These are phyloP conservation scores for Trichodelitschia bisporula DNA, from an alignment of 495 filamentous ascomycete genomes.

Conservation along the genomic window DNA sequence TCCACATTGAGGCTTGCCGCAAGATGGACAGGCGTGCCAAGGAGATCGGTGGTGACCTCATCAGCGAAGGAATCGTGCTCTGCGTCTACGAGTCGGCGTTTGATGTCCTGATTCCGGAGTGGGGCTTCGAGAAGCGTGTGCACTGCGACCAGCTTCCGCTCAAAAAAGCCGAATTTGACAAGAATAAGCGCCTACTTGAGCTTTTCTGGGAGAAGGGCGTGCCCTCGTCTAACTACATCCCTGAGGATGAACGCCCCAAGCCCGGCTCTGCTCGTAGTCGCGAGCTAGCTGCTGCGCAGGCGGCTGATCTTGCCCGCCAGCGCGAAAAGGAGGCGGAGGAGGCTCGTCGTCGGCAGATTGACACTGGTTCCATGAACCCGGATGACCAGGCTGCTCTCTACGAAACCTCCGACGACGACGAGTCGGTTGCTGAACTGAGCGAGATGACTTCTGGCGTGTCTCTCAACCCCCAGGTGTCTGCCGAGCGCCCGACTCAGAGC, in stretches of 20 bases:
- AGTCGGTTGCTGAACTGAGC: slow-evolving; percentile 50
- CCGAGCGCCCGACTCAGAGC: slow-evolving; percentile 66
- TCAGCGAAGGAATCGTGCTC: slow-evolving; percentile 89
- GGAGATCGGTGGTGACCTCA: slow-evolving; percentile 71
- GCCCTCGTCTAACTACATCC: slow-evolving; percentile 84
- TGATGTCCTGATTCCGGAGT: slow-evolving; percentile 93
- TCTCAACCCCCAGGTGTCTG: slow-evolving; percentile 30
- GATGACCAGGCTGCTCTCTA: slow-evolving; percentile 84
- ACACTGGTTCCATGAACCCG: slow-evolving; percentile 72
- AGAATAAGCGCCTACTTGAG: slow-evolving; percentile 77
- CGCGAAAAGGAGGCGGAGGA: slow-evolving; percentile 65
- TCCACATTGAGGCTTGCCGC: slow-evolving; percentile 93
- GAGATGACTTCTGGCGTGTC: slow-evolving; percentile 72
- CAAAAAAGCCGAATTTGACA: slow-evolving; percentile 96
- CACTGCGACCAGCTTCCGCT: slow-evolving; percentile 94
- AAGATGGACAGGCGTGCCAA: slow-evolving; percentile 73
- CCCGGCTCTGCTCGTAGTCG: slow-evolving; percentile 36
- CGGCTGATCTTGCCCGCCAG: slow-evolving; percentile 57
- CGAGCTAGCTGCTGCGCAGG: slow-evolving; percentile 53
- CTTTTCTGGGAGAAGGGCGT: slow-evolving; percentile 99
- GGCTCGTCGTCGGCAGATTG: slow-evolving; percentile 67
- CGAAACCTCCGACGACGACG: slow-evolving; percentile 78
- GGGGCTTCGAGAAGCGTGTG: slow-evolving; percentile 95
- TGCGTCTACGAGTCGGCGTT: slow-evolving; percentile 98
- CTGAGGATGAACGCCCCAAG: slow-evolving; percentile 88